Conservation (phyloP, 768 basidiomycete genomes). For the Leccinum subgranulosum region DNA sequence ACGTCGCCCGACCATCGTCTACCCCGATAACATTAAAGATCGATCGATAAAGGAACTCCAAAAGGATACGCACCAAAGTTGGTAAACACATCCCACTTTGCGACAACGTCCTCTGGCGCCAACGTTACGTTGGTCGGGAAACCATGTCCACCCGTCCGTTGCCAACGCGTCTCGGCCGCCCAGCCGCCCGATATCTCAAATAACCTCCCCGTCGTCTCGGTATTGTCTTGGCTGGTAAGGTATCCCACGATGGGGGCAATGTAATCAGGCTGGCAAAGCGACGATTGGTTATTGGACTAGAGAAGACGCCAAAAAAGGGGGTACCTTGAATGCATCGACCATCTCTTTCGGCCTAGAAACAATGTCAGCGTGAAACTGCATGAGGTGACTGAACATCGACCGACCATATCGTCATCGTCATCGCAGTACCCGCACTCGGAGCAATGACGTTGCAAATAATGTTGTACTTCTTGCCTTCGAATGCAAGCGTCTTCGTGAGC, state of each 20-base stretch:
- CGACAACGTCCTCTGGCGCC: conserved; percentile 75
- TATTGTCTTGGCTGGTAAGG: conserved; percentile 79
- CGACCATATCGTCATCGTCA: conserved; percentile 80
- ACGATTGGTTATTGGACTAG: not conserved
- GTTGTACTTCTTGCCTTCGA: conserved; percentile 89
- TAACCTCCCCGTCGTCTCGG: conserved; percentile 64
- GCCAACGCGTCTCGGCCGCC: conserved; percentile 92
- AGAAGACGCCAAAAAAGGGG: not conserved
- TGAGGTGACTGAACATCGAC: conserved; percentile 18
- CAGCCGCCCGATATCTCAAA: conserved; percentile 92
- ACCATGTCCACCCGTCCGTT: conserved; percentile 80
- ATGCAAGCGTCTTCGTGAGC: conserved; percentile 82
- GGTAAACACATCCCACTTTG: conserved; percentile 82
- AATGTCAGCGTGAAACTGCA: not conserved
- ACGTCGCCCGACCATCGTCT: conserved; percentile 81
- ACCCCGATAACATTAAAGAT: not conserved
- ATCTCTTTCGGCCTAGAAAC: conserved; percentile 67
- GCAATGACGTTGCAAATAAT: conserved; percentile 88
- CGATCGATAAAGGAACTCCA: not conserved
- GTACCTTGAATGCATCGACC: conserved; percentile 86
- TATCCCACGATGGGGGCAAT: conserved; percentile 93
- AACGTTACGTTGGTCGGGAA: conserved; percentile 78
- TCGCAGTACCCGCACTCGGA: conserved; percentile 86
- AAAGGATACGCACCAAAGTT: conserved; percentile 60
- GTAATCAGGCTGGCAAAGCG: conserved; percentile 66